Conservation (phyloP, 495 filamentous ascomycete species). For the Ramalina peruviana region DNA sequence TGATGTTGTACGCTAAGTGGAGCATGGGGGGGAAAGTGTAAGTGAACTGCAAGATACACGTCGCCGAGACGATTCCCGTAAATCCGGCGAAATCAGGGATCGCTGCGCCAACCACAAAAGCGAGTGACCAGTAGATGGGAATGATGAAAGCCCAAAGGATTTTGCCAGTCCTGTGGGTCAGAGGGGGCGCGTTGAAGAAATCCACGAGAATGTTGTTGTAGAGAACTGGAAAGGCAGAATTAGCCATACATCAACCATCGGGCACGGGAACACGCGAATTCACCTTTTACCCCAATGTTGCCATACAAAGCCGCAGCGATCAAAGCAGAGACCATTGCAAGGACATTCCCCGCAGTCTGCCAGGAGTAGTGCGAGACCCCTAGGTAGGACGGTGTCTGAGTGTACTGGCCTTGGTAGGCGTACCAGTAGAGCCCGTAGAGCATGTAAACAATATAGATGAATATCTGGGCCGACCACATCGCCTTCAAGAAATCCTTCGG, state of each 20-base stretch:
- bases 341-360: conserved; percentile 43
- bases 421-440: conserved; percentile 47
- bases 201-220: conserved; percentile 47
- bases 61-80: conserved; percentile 29
- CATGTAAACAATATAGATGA: conserved; percentile 39
- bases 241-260: neutral
- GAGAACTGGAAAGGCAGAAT: conserved; percentile 34
- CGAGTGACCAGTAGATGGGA: conserved; percentile 44
- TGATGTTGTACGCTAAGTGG: conserved; percentile 30
- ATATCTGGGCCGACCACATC: conserved; percentile 40
- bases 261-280: neutral
- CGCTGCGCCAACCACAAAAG: conserved; percentile 35
- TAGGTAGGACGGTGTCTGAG: conserved; percentile 35
- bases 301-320: conserved; percentile 47
- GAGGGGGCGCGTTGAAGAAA: conserved; percentile 35
- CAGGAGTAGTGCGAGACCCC: conserved; percentile 36
- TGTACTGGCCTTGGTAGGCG: conserved; percentile 43
- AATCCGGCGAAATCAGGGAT: conserved; percentile 36
- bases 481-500: conserved; percentile 50
- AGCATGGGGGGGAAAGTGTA: conserved; percentile 37
- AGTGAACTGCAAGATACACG: conserved; percentile 34
- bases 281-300: conserved; percentile 37
- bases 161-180: conserved; percentile 35
- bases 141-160: conserved; percentile 37
- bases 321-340: conserved; percentile 36